Base-by-base conservation (phyloP, 176 grass and related monocot genomes). In the Poa pratensis region DNA sequence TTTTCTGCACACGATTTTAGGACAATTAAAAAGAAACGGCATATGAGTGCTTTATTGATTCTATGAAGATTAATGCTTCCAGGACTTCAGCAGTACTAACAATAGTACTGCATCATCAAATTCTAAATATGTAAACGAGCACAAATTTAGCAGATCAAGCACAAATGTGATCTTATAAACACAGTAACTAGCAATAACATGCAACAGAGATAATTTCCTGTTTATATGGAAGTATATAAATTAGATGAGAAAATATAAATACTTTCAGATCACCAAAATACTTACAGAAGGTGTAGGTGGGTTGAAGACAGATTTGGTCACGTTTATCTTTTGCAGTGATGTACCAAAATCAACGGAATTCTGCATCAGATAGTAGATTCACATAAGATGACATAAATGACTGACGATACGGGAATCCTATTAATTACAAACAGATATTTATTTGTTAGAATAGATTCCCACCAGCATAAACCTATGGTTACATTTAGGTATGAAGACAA, bases 241-340 rank as follows among this genome's bases (percentile, higher is more conserved):
- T 46, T 49, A 75, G 23, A 61, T 1, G 35, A 32, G 39, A 76
- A 20, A 53, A 27, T 15, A 76, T 24, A 57, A 60, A 69, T 32
- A 74, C 67, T 73, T 61, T 26, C 46, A 26, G 62, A 12, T 53
- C 35, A 50, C 15, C 13, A 80, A 78, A 78, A 55, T 77, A 86
- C 93, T 92, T 80, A 92, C 93, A 85, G 81, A 48, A 76, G 92
- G 87, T 80, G 95, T 80, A 79, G 92, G 87, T 80, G 95, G 93
- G 64, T 65, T 76, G 35, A 99, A 94, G 72, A 86, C 65, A 70
- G 88, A 84, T 79, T 91, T 96, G n/a, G 42, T 61, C 46, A 99
- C 51, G 7, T 86, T 73, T 61, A 96, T 92, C 84, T 92, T 99
- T 84, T 87, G 64, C 82, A 94, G 75, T 20, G 74, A 12, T 51